Evolutionary conservation across 2,329 filamentous ascomycete genomes (phyloP).

Genomic region (Cladosporium sp.): DNA sequence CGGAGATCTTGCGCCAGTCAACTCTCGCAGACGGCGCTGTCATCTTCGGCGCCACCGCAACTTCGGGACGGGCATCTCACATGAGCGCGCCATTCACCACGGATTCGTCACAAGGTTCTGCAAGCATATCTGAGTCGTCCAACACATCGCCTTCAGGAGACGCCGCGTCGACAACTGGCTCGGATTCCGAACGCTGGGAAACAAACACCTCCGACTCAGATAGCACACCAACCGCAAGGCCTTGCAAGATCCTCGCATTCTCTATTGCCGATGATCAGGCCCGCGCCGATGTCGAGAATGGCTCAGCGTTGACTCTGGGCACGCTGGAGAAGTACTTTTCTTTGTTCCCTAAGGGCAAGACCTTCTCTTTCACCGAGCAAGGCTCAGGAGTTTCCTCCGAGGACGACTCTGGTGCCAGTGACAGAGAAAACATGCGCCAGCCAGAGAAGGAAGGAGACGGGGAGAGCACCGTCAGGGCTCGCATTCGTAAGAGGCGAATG

Average conservation of each 20-base stretch:
- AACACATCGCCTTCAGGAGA: neutral
- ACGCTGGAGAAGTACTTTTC: conserved; percentile 23
- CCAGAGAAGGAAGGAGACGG: conserved; percentile 29
- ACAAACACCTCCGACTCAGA: conserved; percentile 20
- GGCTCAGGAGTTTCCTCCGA: conserved; percentile 21
- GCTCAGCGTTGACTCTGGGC: conserved; percentile 14
- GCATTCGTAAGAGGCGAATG: conserved; percentile 31
- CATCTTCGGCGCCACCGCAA: conserved; percentile 23
- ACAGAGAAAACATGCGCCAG: conserved; percentile 28
- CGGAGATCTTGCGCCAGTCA: conserved; percentile 24
- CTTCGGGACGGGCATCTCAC: conserved; percentile 13
- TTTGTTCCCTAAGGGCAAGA: conserved; percentile 22
- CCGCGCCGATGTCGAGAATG: conserved; percentile 19
- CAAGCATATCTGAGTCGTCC: neutral
- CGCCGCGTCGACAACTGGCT: neutral
- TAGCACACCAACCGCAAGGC: conserved; percentile 15
- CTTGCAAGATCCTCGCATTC: conserved; percentile 21
- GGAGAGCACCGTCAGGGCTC: conserved; percentile 12
- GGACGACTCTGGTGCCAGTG: conserved; percentile 21
- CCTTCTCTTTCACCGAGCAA: conserved; percentile 24
- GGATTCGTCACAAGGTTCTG: neutral
- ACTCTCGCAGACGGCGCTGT: conserved; percentile 26
- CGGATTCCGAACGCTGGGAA: conserved; percentile 3
- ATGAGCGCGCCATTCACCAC: conserved; percentile 3
- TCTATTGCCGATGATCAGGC: conserved; percentile 20